A percentile compares a stretch with the other conserved stretches of the same genome.
Conservation (phyloP, 768 basidiomycete genomes). For the Hericium rajendrae region DNA sequence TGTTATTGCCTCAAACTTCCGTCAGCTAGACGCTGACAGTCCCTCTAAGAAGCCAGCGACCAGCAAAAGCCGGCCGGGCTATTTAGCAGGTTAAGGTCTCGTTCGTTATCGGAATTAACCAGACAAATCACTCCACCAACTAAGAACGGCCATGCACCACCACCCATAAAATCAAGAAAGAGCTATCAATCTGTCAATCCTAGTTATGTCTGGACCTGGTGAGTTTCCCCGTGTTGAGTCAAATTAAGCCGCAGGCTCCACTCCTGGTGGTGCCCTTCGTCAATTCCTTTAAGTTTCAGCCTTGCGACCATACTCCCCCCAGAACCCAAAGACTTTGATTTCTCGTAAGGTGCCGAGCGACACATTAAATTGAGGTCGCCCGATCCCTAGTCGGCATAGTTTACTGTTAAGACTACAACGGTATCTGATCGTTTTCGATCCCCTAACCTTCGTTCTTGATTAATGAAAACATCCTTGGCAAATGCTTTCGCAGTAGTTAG, state of each 20-base stretch:
- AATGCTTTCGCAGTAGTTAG: too few species aligned
- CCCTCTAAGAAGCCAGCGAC: slow-evolving; percentile 78
- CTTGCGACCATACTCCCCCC: slow-evolving; percentile 66
- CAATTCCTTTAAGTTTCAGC: slow-evolving; percentile 14
- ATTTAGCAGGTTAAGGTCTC: slow-evolving; percentile 93
- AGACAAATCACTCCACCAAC: slow-evolving; percentile 95
- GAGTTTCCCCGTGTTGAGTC: slow-evolving; percentile 77
- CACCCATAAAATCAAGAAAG: slow-evolving; percentile 18
- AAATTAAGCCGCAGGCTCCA: slow-evolving; percentile 79
- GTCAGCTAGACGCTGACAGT: slow-evolving; percentile 72
- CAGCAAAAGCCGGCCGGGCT: slow-evolving; percentile 65
- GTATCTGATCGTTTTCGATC: too few species aligned
- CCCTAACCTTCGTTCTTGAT: too few species aligned
- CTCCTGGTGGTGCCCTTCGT: neutral
- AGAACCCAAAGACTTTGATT: slow-evolving; percentile 89
- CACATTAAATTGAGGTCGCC: slow-evolving; percentile 52
- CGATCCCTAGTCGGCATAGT: too few species aligned
- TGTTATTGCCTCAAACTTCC: slow-evolving; percentile 76
- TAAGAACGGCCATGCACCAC: slow-evolving; percentile 24
- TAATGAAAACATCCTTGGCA: too few species aligned
- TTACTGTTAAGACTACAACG: too few species aligned
- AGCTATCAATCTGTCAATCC: neutral
- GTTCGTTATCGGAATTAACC: slow-evolving; percentile 94
- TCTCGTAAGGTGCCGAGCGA: slow-evolving; percentile 77
- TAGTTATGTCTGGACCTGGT: too few species aligned